Percentiles rank a stretch among this genome's conserved stretches.
These are phyloP conservation scores for Candida andamanensis DNA, from an alignment of 805 yeast species.

Conservation along the genomic window DNA sequence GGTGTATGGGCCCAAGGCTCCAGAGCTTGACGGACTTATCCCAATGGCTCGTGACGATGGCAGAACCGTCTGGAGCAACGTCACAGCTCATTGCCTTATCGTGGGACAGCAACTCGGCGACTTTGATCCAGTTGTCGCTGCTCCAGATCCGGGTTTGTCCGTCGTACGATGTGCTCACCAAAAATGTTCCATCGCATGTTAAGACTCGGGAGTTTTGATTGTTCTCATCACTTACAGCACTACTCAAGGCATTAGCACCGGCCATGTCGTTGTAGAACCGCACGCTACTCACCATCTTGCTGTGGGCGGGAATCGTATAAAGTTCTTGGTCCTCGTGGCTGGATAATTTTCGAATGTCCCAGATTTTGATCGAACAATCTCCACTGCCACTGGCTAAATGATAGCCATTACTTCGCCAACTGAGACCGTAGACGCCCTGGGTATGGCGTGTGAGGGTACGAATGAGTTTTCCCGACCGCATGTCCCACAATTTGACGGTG, in stretches of 20 bases:
- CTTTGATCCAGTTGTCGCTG: conserved; percentile 63
- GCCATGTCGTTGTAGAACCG: conserved; percentile 36
- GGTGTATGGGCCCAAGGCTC: no score
- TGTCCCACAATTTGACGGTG: conserved; percentile 74
- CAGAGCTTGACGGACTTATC: conserved; percentile 73
- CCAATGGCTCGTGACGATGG: conserved; percentile 71
- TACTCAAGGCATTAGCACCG: conserved; percentile 9
- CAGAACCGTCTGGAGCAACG: conserved; percentile 35
- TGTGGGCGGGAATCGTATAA: conserved; percentile 67
- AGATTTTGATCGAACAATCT: conserved; percentile 71
- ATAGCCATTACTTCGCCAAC: conserved; percentile 73
- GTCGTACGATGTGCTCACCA: conserved; percentile 70
- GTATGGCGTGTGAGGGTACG: conserved; percentile 62
- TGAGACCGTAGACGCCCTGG: conserved; percentile 62
- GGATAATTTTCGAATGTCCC: conserved; percentile 68
- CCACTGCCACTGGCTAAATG: conserved; percentile 80
- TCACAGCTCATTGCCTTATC: conserved; percentile 76
- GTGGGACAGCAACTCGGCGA: conserved; percentile 48
- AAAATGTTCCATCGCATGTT: conserved; percentile 37
- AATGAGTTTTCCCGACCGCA: conserved; percentile 68
- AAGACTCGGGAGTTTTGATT: conserved; percentile 24
- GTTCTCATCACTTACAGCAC: conserved; percentile 25
- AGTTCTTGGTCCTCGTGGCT: conserved; percentile 12
- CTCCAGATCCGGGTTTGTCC: conserved; percentile 55
- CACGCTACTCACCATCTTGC: conserved; percentile 63